phyloP scores from a whole-genome alignment of 2,329 filamentous ascomycete genomes.

The Sporothrix brasiliensis region DNA sequence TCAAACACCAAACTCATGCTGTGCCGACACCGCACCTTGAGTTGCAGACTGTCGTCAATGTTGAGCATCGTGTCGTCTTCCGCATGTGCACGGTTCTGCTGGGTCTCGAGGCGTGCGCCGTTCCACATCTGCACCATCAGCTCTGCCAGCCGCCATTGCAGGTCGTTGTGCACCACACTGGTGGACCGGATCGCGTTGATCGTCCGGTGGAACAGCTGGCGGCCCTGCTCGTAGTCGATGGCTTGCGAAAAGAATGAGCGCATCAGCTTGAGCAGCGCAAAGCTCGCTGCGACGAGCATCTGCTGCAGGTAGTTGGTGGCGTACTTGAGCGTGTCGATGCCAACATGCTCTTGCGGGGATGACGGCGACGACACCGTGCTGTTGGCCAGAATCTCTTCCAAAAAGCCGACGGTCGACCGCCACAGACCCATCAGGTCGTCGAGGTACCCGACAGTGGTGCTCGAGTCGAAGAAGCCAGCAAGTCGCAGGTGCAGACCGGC shows the following conservation, averaged over 20 bases:
- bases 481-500: slow-evolving; percentile 75
- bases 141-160: slow-evolving; percentile 77
- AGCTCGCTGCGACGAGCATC: slow-evolving; percentile 80
- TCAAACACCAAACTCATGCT: slow-evolving; percentile 86
- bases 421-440: slow-evolving; percentile 76
- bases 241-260: slow-evolving; percentile 73
- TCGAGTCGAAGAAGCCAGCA: slow-evolving; percentile 80
- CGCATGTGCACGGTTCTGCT: slow-evolving; percentile 50
- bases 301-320: slow-evolving; percentile 78
- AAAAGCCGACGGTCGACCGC: slow-evolving; percentile 69
- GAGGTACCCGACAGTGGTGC: slow-evolving; percentile 69
- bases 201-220: slow-evolving; percentile 70
- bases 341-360: slow-evolving; percentile 50
- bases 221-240: slow-evolving; percentile 69
- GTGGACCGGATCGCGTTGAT: slow-evolving; percentile 71
- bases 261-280: slow-evolving; percentile 76
- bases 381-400: slow-evolving; percentile 65
- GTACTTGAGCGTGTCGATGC: slow-evolving; percentile 63
- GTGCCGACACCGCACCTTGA: slow-evolving; percentile 81
- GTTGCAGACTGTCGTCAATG: slow-evolving; percentile 71
- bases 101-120: slow-evolving; percentile 59
- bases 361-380: slow-evolving; percentile 49
- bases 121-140: slow-evolving; percentile 90
- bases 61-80: slow-evolving; percentile 55
- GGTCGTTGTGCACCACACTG: slow-evolving; percentile 75